Evolutionary conservation across 2,329 filamentous ascomycete species (phyloP).

Genomic region (Arthrobotrys sphaeroides): DNA sequence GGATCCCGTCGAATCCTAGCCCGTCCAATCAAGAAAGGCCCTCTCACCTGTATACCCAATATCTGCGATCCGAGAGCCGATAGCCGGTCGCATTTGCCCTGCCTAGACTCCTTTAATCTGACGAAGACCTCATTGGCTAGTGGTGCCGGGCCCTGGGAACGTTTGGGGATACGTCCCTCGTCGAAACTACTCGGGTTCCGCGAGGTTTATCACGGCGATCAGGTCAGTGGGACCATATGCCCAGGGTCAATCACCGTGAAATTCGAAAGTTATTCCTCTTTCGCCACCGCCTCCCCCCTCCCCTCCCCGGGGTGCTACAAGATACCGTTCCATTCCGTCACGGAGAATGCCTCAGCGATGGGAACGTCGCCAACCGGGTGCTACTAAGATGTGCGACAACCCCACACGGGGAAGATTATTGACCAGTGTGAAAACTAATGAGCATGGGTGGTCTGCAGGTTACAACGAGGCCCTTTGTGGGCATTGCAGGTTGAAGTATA

Average conservation of each 20-base stretch:
- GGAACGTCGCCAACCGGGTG: slow-evolving; percentile 36
- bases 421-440: slow-evolving; percentile 27
- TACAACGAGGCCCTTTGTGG: slow-evolving; percentile 36
- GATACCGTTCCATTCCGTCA: slow-evolving; percentile 39
- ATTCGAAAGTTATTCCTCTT: slow-evolving; percentile 20
- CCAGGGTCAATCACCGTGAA: slow-evolving; percentile 20
- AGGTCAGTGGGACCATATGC: background rate
- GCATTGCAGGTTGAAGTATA: slow-evolving; percentile 24
- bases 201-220: background rate
- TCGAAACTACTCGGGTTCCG: slow-evolving; percentile 4
- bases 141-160: background rate
- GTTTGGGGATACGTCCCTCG: background rate
- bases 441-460: slow-evolving; percentile 27
- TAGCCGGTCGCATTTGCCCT: background rate
- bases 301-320: slow-evolving; percentile 21
- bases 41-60: background rate
- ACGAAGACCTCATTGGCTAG: background rate
- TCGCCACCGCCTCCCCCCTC: slow-evolving; percentile 22
- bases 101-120: background rate
- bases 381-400: slow-evolving; percentile 19
- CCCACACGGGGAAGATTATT: slow-evolving; percentile 37
- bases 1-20: background rate
- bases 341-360: slow-evolving; percentile 27
- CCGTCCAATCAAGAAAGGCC: background rate
- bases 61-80: background rate